Evolutionary conservation across 2,329 filamentous ascomycete genomes (phyloP).

Genomic region (Pyrenophora graminea): DNA sequence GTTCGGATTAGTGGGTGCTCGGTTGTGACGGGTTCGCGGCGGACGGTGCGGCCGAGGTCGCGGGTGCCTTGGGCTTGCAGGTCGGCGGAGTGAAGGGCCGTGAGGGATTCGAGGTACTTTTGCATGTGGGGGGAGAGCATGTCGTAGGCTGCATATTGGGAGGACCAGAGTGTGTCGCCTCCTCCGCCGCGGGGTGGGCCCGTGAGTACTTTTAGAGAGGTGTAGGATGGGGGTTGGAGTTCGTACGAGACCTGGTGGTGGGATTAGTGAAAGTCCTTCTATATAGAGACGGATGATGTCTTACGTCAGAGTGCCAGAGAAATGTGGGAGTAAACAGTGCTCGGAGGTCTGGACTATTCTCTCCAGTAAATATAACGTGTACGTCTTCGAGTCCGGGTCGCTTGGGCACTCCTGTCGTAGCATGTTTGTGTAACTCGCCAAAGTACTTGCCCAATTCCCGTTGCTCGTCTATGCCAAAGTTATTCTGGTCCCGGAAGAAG

Average conservation of each 20-base stretch:
- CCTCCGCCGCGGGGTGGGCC: slow-evolving; percentile 60
- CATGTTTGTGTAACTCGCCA: slow-evolving; percentile 60
- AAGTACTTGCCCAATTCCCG: slow-evolving; percentile 58
- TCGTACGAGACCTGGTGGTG: slow-evolving; percentile 58
- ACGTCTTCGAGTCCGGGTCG: slow-evolving; percentile 59
- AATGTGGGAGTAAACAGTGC: slow-evolving; percentile 61
- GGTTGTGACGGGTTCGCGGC: slow-evolving; percentile 58
- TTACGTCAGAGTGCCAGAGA: slow-evolving; percentile 60
- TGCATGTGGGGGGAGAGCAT: slow-evolving; percentile 61
- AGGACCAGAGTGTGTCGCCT: slow-evolving; percentile 63
- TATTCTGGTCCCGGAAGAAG: slow-evolving; percentile 61
- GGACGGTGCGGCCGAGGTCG: slow-evolving; percentile 56
- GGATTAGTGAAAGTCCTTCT: too few relatives aligned
- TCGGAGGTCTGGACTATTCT: slow-evolving; percentile 58
- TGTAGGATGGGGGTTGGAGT: slow-evolving; percentile 62
- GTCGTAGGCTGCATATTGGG: slow-evolving; percentile 63
- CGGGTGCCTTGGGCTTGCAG: slow-evolving; percentile 58
- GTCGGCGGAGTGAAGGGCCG: slow-evolving; percentile 60
- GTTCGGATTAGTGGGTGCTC: slow-evolving; percentile 63
- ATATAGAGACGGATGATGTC: slow-evolving; percentile 8
- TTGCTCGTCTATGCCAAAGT: slow-evolving; percentile 59
- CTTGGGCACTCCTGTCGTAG: slow-evolving; percentile 58
- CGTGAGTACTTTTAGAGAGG: slow-evolving; percentile 58
- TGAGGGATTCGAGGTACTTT: slow-evolving; percentile 61
- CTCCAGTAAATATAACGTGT: slow-evolving; percentile 60